Base-by-base conservation (phyloP, 208 protist species). In the Trypanosoma vivax region DNA sequence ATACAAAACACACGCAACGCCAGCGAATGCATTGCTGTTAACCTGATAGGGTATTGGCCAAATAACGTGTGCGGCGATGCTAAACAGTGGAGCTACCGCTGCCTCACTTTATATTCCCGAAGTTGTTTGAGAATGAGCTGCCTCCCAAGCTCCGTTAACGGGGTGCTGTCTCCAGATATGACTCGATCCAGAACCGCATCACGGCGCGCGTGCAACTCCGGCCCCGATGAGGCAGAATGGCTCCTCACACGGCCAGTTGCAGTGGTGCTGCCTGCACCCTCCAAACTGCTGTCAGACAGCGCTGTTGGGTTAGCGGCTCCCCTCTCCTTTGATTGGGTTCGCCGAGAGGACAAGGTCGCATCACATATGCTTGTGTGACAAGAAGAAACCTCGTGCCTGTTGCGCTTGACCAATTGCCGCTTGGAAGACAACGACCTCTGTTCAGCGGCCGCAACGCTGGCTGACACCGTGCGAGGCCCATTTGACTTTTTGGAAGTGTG, bases 61-160 rank as follows among this genome's bases (percentile, higher is more conserved):
- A 37, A 34, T 28, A 25, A 40, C 23, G 37, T 18, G 25, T 30
- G 27, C 18, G 29, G 24, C 23, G 10, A n/a, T 10, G n/a, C 30
- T 9, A 13, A 43, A 31, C 7, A 11, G 5, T 4, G n/a, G 18
- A 19, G 25, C 9, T 23, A 59, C 42, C 31, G 30, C 3, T 39
- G 63, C 13, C 47, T 39, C 35, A 39, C 7, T 47, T 60, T 68
- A 58, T 76, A 73, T 18, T 76, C 67, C 5, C 50, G 60, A 13
- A 79, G 67, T 56, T 92, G 85, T 34, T 59, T 50, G 37, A 86
- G 49, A 57, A 90, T 63, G 48, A 93, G 51, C 43, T 88, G 76
- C 7, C 73, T 65, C 1, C 82, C 85, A 27, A 90, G 66, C 14
- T 79, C 47, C 4, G 54, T 62, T 24, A 85, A 50, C 16, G 72